These are phyloP conservation scores for Aphanoascus verrucosus DNA, from an alignment of 2,329 filamentous ascomycete species.

Conservation along the genomic window DNA sequence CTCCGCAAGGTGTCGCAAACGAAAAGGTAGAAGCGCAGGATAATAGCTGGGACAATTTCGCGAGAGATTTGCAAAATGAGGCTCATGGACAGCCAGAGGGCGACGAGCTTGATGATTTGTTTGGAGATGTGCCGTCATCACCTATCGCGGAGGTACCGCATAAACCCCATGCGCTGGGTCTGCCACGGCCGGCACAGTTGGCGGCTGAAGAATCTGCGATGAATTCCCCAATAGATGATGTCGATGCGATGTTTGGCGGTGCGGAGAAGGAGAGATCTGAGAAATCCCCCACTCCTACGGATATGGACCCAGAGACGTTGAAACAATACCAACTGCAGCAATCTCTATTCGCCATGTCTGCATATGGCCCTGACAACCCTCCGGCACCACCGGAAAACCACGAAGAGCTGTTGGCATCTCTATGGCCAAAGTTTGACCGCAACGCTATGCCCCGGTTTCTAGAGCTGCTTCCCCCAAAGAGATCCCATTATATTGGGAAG, in stretches of 20 bases:
- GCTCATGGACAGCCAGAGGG: constrained; percentile 15
- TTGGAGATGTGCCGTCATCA: constrained; percentile 36
- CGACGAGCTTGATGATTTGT: constrained; percentile 40
- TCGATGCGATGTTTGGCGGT: constrained; percentile 8
- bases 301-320: constrained; percentile 34
- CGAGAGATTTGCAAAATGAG: constrained; percentile 2
- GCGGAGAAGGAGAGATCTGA: constrained; percentile 23
- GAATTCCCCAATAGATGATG: constrained; percentile 1
- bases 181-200: neutral
- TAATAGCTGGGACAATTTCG: constrained; percentile 7
- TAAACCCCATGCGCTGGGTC: constrained; percentile 12
- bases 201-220: neutral
- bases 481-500: constrained; percentile 67
- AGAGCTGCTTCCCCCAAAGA: constrained; percentile 70
- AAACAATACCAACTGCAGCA: constrained; percentile 39
- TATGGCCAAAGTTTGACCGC: constrained; percentile 71
- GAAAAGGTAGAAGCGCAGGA: constrained; percentile 7
- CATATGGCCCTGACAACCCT: constrained; percentile 45
- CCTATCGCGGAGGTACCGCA: constrained; percentile 25
- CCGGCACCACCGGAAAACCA: constrained; percentile 62
- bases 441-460: constrained; percentile 68
- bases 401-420: constrained; percentile 63
- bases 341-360: constrained; percentile 38
- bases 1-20: constrained; percentile 26
- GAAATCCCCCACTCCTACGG: constrained; percentile 23